Conservation (phyloP, 768 basidiomycete genomes). For the Boletus coccyginus region DNA sequence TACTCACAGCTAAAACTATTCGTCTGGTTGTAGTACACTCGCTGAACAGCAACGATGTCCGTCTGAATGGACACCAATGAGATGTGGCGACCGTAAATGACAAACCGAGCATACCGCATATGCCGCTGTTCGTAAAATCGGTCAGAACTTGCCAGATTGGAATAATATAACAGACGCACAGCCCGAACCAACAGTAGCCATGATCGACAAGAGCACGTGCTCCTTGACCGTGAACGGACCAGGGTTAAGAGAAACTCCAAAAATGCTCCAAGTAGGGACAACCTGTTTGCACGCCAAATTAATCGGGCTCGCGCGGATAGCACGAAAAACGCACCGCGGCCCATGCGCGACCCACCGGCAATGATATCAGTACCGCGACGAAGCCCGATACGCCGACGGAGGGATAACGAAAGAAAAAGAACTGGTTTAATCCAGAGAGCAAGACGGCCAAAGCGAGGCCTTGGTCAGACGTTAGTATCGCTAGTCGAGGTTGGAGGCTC, state of each 20-base stretch:
- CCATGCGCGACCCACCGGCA: constrained; percentile 67
- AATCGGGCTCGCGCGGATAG: background rate
- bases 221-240: constrained; percentile 79
- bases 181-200: constrained; percentile 45
- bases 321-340: constrained; percentile 35
- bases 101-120: constrained; percentile 38
- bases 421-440: constrained; percentile 74
- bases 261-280: constrained; percentile 49
- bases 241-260: constrained; percentile 63
- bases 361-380: constrained; percentile 68
- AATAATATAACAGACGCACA: constrained; percentile 16
- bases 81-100: background rate
- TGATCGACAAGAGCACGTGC: constrained; percentile 65
- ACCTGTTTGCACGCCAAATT: constrained; percentile 26
- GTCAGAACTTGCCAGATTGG: background rate
- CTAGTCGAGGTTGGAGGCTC: fast-evolving
- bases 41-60: constrained; percentile 72
- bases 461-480: background rate
- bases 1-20: constrained; percentile 49
- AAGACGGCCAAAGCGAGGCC: constrained; percentile 51
- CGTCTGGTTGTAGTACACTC: constrained; percentile 60
- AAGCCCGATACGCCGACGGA: constrained; percentile 40
- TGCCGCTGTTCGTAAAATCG: constrained; percentile 31
- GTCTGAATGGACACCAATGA: constrained; percentile 35
- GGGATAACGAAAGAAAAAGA: constrained; percentile 73